Evolutionary conservation across 2,329 filamentous ascomycete species (phyloP).

Genomic region (Ilyonectria robusta): DNA sequence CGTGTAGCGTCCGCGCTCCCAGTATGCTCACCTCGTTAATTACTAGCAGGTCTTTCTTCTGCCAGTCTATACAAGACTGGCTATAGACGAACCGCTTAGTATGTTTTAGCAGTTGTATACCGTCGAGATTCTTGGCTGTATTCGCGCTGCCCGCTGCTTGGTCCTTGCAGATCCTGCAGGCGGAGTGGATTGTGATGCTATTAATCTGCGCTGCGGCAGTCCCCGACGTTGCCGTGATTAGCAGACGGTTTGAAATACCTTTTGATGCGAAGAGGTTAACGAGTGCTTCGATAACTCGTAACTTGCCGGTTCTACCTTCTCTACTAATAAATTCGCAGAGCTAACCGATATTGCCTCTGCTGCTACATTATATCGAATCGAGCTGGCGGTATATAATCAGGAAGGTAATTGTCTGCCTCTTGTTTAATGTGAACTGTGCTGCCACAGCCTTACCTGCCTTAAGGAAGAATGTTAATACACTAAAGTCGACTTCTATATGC

Average conservation of each 20-base stretch:
- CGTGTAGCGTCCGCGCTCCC: constrained; percentile 19
- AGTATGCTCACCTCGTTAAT: constrained; percentile 29
- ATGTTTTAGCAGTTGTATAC: too few relatives aligned
- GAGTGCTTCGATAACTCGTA: constrained; percentile 22
- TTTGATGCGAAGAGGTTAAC: constrained; percentile 12
- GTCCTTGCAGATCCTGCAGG: constrained; percentile 23
- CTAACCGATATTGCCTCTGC: constrained; percentile 5
- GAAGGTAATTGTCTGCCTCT: constrained; percentile 18
- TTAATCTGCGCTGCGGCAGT: constrained; percentile 22
- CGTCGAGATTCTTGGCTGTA: too few relatives aligned
- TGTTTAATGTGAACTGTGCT: constrained; percentile 6
- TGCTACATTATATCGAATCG: neutral
- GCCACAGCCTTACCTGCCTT: constrained; percentile 12
- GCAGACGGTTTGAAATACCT: constrained; percentile 2
- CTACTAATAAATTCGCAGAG: constrained; percentile 30
- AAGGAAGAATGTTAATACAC: constrained; percentile 17
- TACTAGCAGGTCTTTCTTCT: constrained; percentile 24
- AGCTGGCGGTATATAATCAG: constrained; percentile 26
- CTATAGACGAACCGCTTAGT: too few relatives aligned
- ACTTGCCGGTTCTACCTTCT: constrained; percentile 31
- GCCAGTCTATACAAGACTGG: neutral
- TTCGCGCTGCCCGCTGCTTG: too few relatives aligned
- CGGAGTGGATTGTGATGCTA: constrained; percentile 29
- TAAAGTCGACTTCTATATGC: neutral
- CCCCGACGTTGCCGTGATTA: constrained; percentile 24